Percentiles rank a stretch among this genome's conserved stretches.
phyloP scores from a whole-genome alignment of 2,329 filamentous ascomycete species.

The Fusarium incarnatum region DNA sequence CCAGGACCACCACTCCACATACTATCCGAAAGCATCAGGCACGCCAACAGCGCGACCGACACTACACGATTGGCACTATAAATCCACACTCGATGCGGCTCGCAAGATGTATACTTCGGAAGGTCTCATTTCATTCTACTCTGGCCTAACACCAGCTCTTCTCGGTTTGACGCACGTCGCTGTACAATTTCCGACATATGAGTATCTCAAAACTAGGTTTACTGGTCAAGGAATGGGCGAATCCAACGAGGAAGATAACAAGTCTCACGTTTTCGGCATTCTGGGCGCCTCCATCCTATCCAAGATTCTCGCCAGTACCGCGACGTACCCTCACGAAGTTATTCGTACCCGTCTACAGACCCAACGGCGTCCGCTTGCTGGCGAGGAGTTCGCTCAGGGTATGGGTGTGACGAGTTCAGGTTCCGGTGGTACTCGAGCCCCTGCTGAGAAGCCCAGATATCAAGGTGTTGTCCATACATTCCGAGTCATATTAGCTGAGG shows the following conservation, averaged over 20 bases:
- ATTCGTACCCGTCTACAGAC: constrained; percentile 94
- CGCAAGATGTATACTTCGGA: constrained; percentile 96
- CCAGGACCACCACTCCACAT: constrained; percentile 57
- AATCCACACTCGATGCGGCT: constrained; percentile 88
- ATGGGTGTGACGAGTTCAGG: constrained; percentile 57
- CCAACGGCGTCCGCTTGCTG: constrained; percentile 78
- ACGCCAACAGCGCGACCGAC: constrained; percentile 67
- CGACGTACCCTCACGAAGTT: constrained; percentile 97
- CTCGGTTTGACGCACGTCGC: constrained; percentile 94
- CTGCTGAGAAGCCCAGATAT: constrained; percentile 67
- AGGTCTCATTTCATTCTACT: constrained; percentile 92
- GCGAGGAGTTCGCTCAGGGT: constrained; percentile 64
- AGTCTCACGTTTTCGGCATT: constrained; percentile 83
- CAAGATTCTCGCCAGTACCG: constrained; percentile 93
- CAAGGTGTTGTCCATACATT: constrained; percentile 84
- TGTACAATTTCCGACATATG: constrained; percentile 96
- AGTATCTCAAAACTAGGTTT: constrained; percentile 90
- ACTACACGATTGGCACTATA: constrained; percentile 90
- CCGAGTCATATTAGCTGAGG: constrained; percentile 85
- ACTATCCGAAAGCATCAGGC: constrained; percentile 61
- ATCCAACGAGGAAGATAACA: constrained; percentile 53
- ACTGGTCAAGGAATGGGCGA: constrained; percentile 90
- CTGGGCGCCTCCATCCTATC: constrained; percentile 90
- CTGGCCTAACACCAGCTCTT: constrained; percentile 89
- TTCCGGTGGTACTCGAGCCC: constrained; percentile 45